Percentiles rank a stretch among this genome's conserved stretches.
Conservation (phyloP, 2,329 filamentous ascomycete species). For the Trichoderma koningiopsis region DNA sequence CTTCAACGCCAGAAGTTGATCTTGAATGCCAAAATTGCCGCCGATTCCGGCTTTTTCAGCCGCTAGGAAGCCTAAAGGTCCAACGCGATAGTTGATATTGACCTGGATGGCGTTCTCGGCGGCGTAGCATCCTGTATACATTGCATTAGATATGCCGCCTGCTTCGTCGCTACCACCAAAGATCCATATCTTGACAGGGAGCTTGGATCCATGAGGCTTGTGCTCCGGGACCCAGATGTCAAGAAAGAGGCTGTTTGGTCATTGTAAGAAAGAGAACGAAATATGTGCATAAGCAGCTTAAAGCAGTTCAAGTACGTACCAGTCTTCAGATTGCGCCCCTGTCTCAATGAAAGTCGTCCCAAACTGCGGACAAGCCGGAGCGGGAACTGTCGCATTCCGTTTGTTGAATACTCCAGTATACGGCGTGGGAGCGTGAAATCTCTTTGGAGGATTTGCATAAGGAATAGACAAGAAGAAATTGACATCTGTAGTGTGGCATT, state of each 20-base stretch:
- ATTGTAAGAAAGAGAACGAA: background rate
- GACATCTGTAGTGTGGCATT: constrained; percentile 6
- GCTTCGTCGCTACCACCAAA: constrained; percentile 27
- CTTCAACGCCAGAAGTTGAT: constrained; percentile 24
- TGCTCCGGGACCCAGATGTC: constrained; percentile 23
- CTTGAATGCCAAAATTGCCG: constrained; percentile 30
- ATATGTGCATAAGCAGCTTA: background rate
- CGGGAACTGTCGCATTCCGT: background rate
- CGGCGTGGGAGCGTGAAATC: background rate
- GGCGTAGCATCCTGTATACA: constrained; percentile 30
- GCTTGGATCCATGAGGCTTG: background rate
- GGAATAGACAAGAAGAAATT: constrained; percentile 11
- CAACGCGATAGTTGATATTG: constrained; percentile 29
- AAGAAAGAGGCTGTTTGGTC: background rate
- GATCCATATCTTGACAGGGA: constrained; percentile 31
- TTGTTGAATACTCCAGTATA: background rate
- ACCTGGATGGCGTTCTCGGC: constrained; percentile 36
- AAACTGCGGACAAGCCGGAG: constrained; percentile 2
- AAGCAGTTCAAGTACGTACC: background rate
- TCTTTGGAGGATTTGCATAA: background rate
- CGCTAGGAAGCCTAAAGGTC: constrained; percentile 25
- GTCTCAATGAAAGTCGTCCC: constrained; percentile 7
- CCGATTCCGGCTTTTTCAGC: constrained; percentile 25
- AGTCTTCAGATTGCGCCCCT: background rate
- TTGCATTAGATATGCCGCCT: constrained; percentile 25